phyloP scores from a whole-genome alignment of 2,329 filamentous ascomycete species.

The Xylaria digitata region DNA sequence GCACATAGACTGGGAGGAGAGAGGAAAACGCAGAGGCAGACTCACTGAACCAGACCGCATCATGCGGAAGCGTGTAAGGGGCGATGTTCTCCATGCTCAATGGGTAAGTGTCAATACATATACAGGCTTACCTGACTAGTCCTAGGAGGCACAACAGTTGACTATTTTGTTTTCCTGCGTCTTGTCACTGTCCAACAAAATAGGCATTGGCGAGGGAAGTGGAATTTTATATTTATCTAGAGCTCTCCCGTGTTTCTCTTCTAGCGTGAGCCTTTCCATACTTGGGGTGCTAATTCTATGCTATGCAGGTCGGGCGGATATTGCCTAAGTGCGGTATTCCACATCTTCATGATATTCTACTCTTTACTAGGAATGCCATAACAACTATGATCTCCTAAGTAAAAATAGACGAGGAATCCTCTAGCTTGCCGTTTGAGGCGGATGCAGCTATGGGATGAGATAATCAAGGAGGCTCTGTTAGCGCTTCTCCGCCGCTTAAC shows the following conservation, averaged over 20 bases:
- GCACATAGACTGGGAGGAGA: neutral
- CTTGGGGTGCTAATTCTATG: neutral
- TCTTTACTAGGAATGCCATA: neutral
- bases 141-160: neutral
- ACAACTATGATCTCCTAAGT: neutral
- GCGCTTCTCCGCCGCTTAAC: slow-evolving; percentile 20
- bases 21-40: neutral
- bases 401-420: neutral
- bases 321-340: slow-evolving; percentile 13
- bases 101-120: neutral
- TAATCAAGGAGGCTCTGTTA: slow-evolving; percentile 3
- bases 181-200: neutral
- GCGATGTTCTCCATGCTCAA: slow-evolving; percentile 20
- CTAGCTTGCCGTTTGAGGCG: neutral
- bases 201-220: neutral
- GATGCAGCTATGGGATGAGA: slow-evolving; percentile 3
- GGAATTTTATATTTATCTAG: slow-evolving; percentile 11
- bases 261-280: neutral
- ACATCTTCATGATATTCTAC: neutral
- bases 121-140: neutral
- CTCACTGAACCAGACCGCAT: slow-evolving; percentile 48
- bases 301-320: slow-evolving; percentile 10
- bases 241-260: neutral
- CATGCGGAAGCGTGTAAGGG: slow-evolving; percentile 41
- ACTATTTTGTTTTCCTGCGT: neutral